Percentiles rank a stretch among this genome's conserved stretches.
Evolutionary conservation across 2,329 filamentous ascomycete species (phyloP).

Genomic region (Cladosporium phlei): DNA sequence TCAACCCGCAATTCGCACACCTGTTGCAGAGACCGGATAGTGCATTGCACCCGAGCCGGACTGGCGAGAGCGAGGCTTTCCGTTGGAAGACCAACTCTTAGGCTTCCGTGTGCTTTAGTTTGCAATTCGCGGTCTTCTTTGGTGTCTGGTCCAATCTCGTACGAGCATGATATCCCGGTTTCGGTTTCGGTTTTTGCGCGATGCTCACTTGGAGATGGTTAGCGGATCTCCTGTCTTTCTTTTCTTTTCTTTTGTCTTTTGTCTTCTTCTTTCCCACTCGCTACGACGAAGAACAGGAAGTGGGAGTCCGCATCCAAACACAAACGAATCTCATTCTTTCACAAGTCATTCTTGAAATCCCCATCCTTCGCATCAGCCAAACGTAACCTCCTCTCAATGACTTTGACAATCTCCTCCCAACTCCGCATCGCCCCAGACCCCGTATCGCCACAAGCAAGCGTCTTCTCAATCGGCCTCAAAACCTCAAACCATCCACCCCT

Average conservation of each 20-base stretch:
- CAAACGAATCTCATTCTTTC: background rate
- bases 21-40: slow-evolving; percentile 51
- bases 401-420: slow-evolving; percentile 68
- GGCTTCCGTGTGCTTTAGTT: no score
- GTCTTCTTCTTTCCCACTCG: no score
- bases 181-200: no score
- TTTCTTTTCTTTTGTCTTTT: no score
- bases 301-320: background rate
- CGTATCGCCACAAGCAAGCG: slow-evolving; percentile 77
- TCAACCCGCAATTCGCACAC: slow-evolving; percentile 50
- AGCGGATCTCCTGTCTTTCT: no score
- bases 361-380: slow-evolving; percentile 13
- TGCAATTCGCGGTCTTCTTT: no score
- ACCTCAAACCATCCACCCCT: slow-evolving; percentile 60
- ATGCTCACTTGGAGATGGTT: no score
- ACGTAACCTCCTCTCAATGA: slow-evolving; percentile 49
- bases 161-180: slow-evolving; percentile 4
- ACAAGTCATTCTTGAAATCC: background rate
- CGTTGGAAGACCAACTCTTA: slow-evolving; percentile 24
- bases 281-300: no score
- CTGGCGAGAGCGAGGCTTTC: slow-evolving; percentile 29
- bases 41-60: slow-evolving; percentile 49
- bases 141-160: no score
- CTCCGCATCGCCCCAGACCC: slow-evolving; percentile 79
- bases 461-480: slow-evolving; percentile 67